Base-by-base conservation (phyloP, 2,329 filamentous ascomycete genomes). In the Cladophialophora immunda region DNA sequence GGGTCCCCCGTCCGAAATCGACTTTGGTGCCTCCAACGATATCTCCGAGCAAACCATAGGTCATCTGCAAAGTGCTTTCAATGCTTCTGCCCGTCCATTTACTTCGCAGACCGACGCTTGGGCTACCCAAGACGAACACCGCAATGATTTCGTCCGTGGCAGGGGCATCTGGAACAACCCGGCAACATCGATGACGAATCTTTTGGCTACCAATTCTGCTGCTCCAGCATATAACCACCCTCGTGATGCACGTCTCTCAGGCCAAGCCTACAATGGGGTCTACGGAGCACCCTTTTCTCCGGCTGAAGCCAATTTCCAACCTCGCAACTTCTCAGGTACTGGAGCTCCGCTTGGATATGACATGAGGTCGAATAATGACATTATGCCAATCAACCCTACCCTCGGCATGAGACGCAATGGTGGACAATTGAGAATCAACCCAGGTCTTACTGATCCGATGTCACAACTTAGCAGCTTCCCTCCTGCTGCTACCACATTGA, bases 1-100 rank as follows among this genome's bases (percentile, higher is more conserved):
- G 70, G 83, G 83, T 15, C 80, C 85, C 65, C 80, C 84, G 6
- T 85, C 84, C 32, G 85, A 87, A 69, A 76, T 78, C 45, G 84
- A 86, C 63, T 85, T 84, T 70, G 78, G 76, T 63, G 76, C 76
- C 47, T 81, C 77, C 47, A 76, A 74, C 64, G 83, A 86, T 56
- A 77, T 85, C 29, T 82, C 79, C 7, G 83, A 85, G 69, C 83
- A 84, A 65, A 84, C 82, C 9, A 81, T 85, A 58, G 79, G 78
- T 54, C 80, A 80, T 70, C 73, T 85, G 25, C 84, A 85, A 72
- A 82, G 78, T 74, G 81, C 78, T n/a, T 85, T 86, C 75, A 84
- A 86, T 70, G 79, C 82, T 29, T 82, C 83, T 5, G 81, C 80
- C 68, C 80, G 80, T 25, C 71, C 77, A 5, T 81, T 79, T 58